Percentiles rank a stretch among this genome's conserved stretches.
phyloP scores from a whole-genome alignment of 352 stramenopile genomes.

The Elongisporangium undulatum region DNA sequence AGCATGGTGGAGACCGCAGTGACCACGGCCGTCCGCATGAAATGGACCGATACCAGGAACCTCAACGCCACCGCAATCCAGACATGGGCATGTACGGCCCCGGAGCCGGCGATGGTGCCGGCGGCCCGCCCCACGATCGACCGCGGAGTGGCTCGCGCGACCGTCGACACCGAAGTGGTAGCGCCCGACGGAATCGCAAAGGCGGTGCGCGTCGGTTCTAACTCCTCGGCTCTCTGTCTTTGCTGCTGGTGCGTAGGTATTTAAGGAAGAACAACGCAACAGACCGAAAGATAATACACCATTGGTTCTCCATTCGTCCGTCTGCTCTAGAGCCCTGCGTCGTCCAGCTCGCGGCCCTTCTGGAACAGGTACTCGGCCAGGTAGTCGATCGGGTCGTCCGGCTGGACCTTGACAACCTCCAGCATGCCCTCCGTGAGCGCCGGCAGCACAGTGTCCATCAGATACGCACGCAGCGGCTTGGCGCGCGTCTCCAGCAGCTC shows the following conservation, averaged over 20 bases:
- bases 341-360: slow-evolving; percentile 62
- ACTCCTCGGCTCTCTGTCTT: neutral
- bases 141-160: neutral
- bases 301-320: slow-evolving; percentile 1
- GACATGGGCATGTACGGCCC: neutral
- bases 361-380: slow-evolving; percentile 85
- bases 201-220: slow-evolving; percentile 4
- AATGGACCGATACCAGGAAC: neutral
- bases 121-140: neutral
- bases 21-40: neutral
- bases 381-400: slow-evolving; percentile 84
- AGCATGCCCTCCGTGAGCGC: slow-evolving; percentile 83
- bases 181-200: neutral
- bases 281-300: slow-evolving; percentile 1
- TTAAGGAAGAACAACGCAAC: slow-evolving; percentile 1
- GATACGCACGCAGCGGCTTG: slow-evolving; percentile 74
- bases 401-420: slow-evolving; percentile 84
- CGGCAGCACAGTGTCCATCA: slow-evolving; percentile 84
- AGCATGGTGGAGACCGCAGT: slow-evolving; percentile 1
- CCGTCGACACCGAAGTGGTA: neutral
- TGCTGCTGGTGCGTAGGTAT: slow-evolving; percentile 1
- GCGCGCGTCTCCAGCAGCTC: slow-evolving; percentile 76
- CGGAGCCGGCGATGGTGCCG: neutral
- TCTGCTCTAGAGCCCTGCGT: slow-evolving; percentile 3
- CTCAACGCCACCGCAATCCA: slow-evolving; percentile 1